Evolutionary conservation across 768 basidiomycete genomes (phyloP).

Genomic region (Cyclocybe aegerita): DNA sequence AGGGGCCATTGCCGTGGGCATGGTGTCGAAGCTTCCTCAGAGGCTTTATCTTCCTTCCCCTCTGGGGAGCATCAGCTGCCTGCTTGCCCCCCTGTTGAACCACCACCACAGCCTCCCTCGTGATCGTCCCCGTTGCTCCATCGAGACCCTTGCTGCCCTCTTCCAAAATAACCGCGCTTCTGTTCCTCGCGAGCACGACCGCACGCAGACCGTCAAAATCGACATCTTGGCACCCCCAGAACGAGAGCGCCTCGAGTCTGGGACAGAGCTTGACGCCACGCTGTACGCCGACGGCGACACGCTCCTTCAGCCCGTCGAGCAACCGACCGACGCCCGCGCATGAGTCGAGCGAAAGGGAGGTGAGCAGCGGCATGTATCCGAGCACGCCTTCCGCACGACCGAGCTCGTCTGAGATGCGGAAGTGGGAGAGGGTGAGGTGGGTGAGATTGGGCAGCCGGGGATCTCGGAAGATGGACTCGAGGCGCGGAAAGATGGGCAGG

Average conservation of each 20-base stretch:
- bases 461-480: slow-evolving; percentile 55
- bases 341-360: slow-evolving; percentile 44
- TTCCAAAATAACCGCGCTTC: slow-evolving; percentile 18
- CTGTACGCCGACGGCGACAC: slow-evolving; percentile 22
- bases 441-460: slow-evolving; percentile 52
- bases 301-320: slow-evolving; percentile 39
- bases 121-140: slow-evolving; percentile 13
- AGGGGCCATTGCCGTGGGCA: slow-evolving; percentile 11
- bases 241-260: slow-evolving; percentile 45
- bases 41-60: slow-evolving; percentile 34
- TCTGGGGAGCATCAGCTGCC: slow-evolving; percentile 11
- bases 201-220: slow-evolving; percentile 33
- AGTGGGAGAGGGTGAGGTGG: slow-evolving; percentile 49
- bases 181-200: slow-evolving; percentile 39
- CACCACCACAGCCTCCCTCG: slow-evolving; percentile 6
- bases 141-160: slow-evolving; percentile 22
- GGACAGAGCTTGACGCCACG: slow-evolving; percentile 49
- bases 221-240: slow-evolving; percentile 52
- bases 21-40: slow-evolving; percentile 30
- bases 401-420: slow-evolving; percentile 38
- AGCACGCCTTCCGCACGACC: slow-evolving; percentile 40
- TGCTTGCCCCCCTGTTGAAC: slow-evolving; percentile 6
- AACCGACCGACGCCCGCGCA: slow-evolving; percentile 43
- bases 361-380: slow-evolving; percentile 51
- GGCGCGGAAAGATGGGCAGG: slow-evolving; percentile 40